A percentile compares a stretch with the other conserved stretches of the same genome.
Conservation (phyloP, 768 basidiomycete genomes). For the Podaxis sp. region DNA sequence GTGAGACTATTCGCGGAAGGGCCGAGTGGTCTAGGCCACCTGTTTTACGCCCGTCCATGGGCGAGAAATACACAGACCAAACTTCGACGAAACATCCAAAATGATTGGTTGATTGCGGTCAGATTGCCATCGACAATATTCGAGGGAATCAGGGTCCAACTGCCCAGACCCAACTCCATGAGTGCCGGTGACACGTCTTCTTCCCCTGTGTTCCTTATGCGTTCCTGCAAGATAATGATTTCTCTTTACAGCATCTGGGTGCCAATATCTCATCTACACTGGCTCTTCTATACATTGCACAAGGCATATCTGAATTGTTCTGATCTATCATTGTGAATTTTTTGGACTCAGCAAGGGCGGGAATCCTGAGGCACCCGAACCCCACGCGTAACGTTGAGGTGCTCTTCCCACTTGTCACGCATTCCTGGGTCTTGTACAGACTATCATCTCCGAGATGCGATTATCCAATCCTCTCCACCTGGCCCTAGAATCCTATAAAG, state of each 20-base stretch:
- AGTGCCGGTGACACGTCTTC: conserved; percentile 9
- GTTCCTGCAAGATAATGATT: conserved; percentile 11
- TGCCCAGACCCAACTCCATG: neutral
- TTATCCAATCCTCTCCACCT: conserved; percentile 14
- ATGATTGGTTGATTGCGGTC: conserved; percentile 2
- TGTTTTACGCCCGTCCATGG: neutral
- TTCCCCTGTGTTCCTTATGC: conserved; percentile 13
- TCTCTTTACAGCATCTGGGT: neutral
- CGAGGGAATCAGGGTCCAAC: conserved; percentile 14
- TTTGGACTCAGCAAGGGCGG: neutral
- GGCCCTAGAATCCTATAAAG: conserved; percentile 8
- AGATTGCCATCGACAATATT: conserved; percentile 10
- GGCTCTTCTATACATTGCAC: neutral
- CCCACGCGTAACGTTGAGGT: conserved; percentile 8
- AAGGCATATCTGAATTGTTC: neutral
- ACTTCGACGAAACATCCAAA: neutral
- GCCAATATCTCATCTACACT: neutral
- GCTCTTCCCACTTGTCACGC: conserved; percentile 8
- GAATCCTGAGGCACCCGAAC: conserved; percentile 8
- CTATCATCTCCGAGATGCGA: conserved; percentile 11
- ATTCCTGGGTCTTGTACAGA: conserved; percentile 1
- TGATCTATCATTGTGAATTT: neutral
- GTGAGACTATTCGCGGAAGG: neutral
- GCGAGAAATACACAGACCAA: neutral
- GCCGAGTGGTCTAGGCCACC: neutral